phyloP scores from a whole-genome alignment of 1,139 yeast genomes.

The Yamadazyma oceani region DNA sequence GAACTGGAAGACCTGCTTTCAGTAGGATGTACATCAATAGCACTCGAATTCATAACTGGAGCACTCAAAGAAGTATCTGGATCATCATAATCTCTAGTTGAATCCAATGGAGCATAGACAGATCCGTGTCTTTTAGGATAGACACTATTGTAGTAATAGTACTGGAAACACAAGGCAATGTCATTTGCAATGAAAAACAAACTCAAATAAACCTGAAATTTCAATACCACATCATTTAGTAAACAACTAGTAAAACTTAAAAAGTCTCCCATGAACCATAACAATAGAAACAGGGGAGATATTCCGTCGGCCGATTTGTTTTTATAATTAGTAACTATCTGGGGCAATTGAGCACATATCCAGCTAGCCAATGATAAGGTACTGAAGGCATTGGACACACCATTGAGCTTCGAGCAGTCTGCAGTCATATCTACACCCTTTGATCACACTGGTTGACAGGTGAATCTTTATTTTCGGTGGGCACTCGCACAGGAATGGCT shows the following conservation, averaged over 20 bases:
- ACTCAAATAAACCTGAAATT: constrained; percentile 76
- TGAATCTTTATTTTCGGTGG: neutral
- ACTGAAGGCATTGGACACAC: constrained; percentile 33
- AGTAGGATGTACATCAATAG: constrained; percentile 6
- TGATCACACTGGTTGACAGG: too few species aligned
- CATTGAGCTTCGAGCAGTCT: constrained; percentile 9
- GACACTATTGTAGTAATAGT: constrained; percentile 61
- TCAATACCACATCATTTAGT: constrained; percentile 66
- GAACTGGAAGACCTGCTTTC: constrained; percentile 16
- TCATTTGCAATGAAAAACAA: constrained; percentile 77
- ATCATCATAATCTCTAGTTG: constrained; percentile 6
- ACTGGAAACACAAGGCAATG: constrained; percentile 68
- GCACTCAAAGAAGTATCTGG: neutral
- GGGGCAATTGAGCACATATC: constrained; percentile 89
- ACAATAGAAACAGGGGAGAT: constrained; percentile 68
- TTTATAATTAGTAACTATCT: constrained; percentile 70
- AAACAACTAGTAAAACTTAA: constrained; percentile 79
- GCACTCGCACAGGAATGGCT: too few species aligned
- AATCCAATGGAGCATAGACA: constrained; percentile 7
- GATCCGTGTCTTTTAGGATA: constrained; percentile 25
- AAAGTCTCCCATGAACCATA: constrained; percentile 86
- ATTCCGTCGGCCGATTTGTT: constrained; percentile 85
- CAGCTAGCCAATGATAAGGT: constrained; percentile 50
- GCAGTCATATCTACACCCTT: neutral
- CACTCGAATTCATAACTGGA: neutral